Evolutionary conservation across 148 eudicot genomes (phyloP).

Genomic region (Rhododendron simsii): DNA sequence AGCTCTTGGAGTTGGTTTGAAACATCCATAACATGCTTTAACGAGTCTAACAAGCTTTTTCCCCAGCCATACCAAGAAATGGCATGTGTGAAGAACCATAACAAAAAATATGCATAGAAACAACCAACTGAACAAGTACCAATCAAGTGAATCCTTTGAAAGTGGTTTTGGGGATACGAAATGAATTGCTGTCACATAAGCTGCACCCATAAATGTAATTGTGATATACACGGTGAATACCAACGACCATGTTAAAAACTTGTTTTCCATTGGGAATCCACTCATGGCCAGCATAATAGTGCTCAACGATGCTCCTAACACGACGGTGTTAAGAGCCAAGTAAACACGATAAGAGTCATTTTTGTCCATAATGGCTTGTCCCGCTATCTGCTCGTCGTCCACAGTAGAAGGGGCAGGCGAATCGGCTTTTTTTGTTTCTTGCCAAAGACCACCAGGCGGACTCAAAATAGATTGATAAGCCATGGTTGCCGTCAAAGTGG

Average conservation of each 20-base stretch:
- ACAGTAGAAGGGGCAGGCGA: no score
- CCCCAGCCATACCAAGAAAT: background rate
- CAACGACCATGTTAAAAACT: no score
- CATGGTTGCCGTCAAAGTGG: no score
- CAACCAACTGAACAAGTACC: background rate
- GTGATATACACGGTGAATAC: background rate
- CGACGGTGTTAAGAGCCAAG: background rate
- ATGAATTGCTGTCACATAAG: background rate
- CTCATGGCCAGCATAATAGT: background rate
- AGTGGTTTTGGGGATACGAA: background rate
- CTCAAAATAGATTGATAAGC: no score
- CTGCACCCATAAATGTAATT: background rate
- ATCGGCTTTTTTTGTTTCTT: background rate
- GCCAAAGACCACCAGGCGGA: no score
- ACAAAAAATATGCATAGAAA: background rate
- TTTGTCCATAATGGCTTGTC: background rate
- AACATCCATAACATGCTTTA: background rate
- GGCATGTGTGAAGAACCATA: background rate
- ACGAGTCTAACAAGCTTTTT: no score
- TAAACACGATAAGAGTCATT: rapidly evolving
- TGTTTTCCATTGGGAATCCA: no score
- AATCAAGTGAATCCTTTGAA: rapidly evolving
- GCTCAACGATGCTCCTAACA: no score
- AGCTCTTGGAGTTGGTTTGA: no score
- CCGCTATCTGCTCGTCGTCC: background rate